phyloP scores from a whole-genome alignment of 495 filamentous ascomycete species.

The Penicillium steckii region DNA sequence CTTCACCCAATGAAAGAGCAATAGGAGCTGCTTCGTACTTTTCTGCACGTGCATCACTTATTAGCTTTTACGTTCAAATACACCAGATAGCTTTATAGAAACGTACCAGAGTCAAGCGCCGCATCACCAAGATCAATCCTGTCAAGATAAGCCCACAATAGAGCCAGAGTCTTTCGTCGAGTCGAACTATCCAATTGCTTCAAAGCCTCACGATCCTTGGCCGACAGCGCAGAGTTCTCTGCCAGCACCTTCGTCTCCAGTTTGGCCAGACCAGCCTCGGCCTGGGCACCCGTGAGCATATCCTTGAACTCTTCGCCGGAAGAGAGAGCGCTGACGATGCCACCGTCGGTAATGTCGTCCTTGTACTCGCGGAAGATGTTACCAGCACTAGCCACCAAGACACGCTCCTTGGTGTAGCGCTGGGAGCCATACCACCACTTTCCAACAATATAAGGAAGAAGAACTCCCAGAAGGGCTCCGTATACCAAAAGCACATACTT shows the following conservation, averaged over 20 bases:
- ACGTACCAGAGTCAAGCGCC: constrained; percentile 69
- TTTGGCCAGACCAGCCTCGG: constrained; percentile 72
- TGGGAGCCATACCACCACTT: constrained; percentile 99
- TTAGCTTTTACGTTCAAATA: constrained; percentile 6
- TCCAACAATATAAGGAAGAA: constrained; percentile 90
- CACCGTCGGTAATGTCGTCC: constrained; percentile 75
- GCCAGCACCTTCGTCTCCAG: constrained; percentile 75
- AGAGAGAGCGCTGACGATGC: constrained; percentile 76
- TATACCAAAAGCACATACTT: constrained; percentile 95
- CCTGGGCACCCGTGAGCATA: constrained; percentile 67
- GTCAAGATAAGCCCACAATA: constrained; percentile 93
- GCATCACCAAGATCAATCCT: constrained; percentile 75
- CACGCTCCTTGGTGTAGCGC: constrained; percentile 83
- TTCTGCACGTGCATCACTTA: constrained; percentile 31
- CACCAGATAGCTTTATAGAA: constrained; percentile 1
- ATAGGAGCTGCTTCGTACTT: constrained; percentile 81
- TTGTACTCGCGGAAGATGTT: constrained; percentile 90
- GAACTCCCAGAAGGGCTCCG: constrained; percentile 77
- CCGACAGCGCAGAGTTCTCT: constrained; percentile 48
- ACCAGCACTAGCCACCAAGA: constrained; percentile 87
- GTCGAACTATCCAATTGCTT: constrained; percentile 74
- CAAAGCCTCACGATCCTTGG: constrained; percentile 57
- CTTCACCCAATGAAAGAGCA: constrained; percentile 76
- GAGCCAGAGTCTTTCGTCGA: constrained; percentile 78
- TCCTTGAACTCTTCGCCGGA: constrained; percentile 78